Evolutionary conservation across 1,284 basidiomycete genomes (phyloP).

Genomic region (Austroboletus rostrupii): DNA sequence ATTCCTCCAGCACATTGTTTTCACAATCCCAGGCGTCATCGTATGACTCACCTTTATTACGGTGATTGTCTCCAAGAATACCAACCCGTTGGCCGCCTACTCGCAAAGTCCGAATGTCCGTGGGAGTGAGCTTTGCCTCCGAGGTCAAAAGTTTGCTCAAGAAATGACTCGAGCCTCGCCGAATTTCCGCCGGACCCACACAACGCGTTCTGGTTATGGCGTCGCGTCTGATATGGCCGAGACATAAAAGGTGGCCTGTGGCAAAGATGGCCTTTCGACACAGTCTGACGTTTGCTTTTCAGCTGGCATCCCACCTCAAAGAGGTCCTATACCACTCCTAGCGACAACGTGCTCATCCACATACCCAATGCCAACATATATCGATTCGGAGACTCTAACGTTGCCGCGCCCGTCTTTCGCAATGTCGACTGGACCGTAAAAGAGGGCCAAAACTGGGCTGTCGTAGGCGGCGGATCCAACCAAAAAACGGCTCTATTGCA

Average conservation of each 20-base stretch:
- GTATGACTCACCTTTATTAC: no score
- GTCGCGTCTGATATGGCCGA: neutral
- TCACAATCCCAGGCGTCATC: no score
- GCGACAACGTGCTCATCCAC: slow-evolving; percentile 28
- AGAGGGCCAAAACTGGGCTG: slow-evolving; percentile 68
- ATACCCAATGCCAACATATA: slow-evolving; percentile 47
- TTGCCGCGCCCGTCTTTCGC: slow-evolving; percentile 46
- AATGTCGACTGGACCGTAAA: slow-evolving; percentile 58
- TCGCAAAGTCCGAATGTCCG: no score
- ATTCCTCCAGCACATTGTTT: no score
- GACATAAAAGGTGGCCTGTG: no score
- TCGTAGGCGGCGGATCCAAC: slow-evolving; percentile 55
- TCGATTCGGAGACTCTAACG: slow-evolving; percentile 47
- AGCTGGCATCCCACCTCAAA: neutral
- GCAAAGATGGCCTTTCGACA: neutral
- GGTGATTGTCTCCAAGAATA: no score
- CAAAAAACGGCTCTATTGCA: slow-evolving; percentile 55
- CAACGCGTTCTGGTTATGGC: neutral
- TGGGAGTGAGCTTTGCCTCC: neutral
- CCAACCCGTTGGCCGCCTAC: no score
- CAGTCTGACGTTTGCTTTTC: neutral
- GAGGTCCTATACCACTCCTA: slow-evolving; percentile 5
- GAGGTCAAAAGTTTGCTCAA: neutral
- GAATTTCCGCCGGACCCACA: neutral
- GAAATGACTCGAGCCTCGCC: neutral